Percentiles rank a stretch among this genome's conserved stretches.
Evolutionary conservation across 2,329 filamentous ascomycete species (phyloP).

Genomic region (Xylaria sp.): DNA sequence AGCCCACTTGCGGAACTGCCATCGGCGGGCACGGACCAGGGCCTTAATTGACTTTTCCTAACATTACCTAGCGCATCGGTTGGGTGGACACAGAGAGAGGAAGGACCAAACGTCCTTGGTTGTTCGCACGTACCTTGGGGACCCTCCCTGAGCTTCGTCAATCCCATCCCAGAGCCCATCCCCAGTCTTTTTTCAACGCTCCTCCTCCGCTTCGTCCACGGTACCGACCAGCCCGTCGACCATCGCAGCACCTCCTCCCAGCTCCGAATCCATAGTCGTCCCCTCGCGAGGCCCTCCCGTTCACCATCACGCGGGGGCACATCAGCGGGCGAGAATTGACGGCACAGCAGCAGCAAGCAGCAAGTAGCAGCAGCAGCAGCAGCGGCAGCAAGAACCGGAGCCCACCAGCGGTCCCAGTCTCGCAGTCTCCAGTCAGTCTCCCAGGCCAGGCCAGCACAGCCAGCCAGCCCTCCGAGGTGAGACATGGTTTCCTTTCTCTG

Average conservation of each 20-base stretch:
- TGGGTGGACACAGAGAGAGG: constrained; percentile 15
- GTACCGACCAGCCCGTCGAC: constrained; percentile 16
- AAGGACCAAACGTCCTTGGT: constrained; percentile 15
- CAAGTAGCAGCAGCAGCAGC: constrained; percentile 26
- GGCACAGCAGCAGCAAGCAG: constrained; percentile 30
- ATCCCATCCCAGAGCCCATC: constrained; percentile 33
- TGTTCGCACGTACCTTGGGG: constrained; percentile 21
- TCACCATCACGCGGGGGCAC: constrained; percentile 37
- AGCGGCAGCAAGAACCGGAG: constrained; percentile 26
- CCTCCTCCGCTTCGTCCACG: constrained; percentile 17
- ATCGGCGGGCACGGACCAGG: constrained; percentile 31
- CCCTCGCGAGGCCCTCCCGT: constrained; percentile 28
- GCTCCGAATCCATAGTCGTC: constrained; percentile 18
- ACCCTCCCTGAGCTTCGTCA: constrained; percentile 38
- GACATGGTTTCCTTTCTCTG: constrained; percentile 45
- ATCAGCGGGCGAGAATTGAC: constrained; percentile 42
- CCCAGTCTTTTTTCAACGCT: constrained; percentile 38
- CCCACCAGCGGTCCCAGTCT: constrained; percentile 13
- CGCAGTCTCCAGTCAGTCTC: background rate
- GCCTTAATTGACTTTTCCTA: constrained; percentile 6
- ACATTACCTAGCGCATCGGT: constrained; percentile 13
- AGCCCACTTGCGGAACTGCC: constrained; percentile 12
- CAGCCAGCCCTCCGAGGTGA: constrained; percentile 45
- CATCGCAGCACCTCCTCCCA: constrained; percentile 28
- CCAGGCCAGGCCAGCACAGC: constrained; percentile 5